Base-by-base conservation (phyloP, 805 yeast genomes). In the Myxozyma melibiosi region DNA sequence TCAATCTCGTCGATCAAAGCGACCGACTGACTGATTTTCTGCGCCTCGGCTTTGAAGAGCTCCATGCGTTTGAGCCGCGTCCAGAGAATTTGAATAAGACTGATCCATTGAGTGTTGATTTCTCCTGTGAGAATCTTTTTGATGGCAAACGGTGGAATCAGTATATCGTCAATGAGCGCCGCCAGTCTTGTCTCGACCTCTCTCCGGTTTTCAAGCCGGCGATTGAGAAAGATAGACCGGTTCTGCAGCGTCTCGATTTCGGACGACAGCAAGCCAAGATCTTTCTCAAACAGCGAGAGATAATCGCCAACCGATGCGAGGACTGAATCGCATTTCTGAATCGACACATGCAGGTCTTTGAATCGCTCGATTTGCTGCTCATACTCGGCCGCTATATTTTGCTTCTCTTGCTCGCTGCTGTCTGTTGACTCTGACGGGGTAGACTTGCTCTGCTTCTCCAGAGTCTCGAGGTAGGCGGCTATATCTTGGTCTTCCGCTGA, bases 61-160 rank as follows among this genome's bases (percentile, higher is more conserved):
- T 52, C 81, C 79, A n/a, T 85, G 75, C 62, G 47, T 80, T 82
- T 40, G 73, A 70, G 65, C 85, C 87, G 64, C 85, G 90, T 30
- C 73, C 71, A 2, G 84, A 69, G 62, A 81, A 84, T 48, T 77
- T 75, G 43, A 85, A 69, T 52, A 4, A 53, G 14, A 2, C 38
- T 22, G 4, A 73, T 84, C 96, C 96, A 90, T 8, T 71, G 67
- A 2, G 74, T 71, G 58, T 79, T 76, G 9, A 91, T 74, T 9
- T 80, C 81, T 20, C 83, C 90, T 39, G 75, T 75, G 1, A 82
- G 65, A 1, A 92, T 75, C 5, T 84, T 80, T 54, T 74, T 73
- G 5, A 88, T 80, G 1, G 87, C 76, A 1, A 80, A 80, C 0
- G 96, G 94, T 0, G 97, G 88, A 6, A 91, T 81, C 57, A 87